Base-by-base conservation (phyloP, 495 filamentous ascomycete genomes). In the Rostrohypoxylon terebratum region DNA sequence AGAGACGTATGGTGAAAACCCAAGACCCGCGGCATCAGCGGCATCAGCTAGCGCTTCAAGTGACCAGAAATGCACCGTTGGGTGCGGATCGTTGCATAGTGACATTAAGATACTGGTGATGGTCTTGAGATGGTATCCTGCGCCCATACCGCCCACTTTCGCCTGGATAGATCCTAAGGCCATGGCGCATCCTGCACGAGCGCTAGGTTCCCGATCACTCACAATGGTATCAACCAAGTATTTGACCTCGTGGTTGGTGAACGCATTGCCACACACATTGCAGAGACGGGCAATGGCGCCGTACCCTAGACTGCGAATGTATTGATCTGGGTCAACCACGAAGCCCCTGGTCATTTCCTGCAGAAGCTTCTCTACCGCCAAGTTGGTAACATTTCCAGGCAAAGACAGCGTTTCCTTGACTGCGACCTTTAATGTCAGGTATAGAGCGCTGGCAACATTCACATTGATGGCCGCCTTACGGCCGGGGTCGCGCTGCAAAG, bases 141-240 rank as follows among this genome's bases (percentile, higher is more conserved):
- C 96, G 63, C 96, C 96, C 94, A 99, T 98, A 70, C 96, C 96
- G 62, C 96, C 96, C 33, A 98, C 92, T 77, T 97, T 93, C 1
- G 93, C 90, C 79, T 98, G 96, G 48, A 98, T 98, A 69, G 90
- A 93, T 13, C 95, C 96, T 63, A 99, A 83, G 36, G 96, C 94
- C 82, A 96, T 90, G 18, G 96, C 96, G 77, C 94, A 99, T 28
- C 96, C 96, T 44, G 96, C 94, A 75, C 96, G 90, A 11, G 93
- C 93, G 75, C 92, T 95, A 4, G 96, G 96, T 66, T 99, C 96
- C 31, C 95, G 85, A 75, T 98, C 98, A 38, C 89, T 87, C 10
- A 99, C 93, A 72, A 99, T 97, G 6, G 90, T 96, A 60, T 98
- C 94, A 20, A 98, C 89, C n/a, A 98, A 86, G 80, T 88, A 90